phyloP scores from a whole-genome alignment of 768 basidiomycete species.

The Strobilomyces dryophilus region DNA sequence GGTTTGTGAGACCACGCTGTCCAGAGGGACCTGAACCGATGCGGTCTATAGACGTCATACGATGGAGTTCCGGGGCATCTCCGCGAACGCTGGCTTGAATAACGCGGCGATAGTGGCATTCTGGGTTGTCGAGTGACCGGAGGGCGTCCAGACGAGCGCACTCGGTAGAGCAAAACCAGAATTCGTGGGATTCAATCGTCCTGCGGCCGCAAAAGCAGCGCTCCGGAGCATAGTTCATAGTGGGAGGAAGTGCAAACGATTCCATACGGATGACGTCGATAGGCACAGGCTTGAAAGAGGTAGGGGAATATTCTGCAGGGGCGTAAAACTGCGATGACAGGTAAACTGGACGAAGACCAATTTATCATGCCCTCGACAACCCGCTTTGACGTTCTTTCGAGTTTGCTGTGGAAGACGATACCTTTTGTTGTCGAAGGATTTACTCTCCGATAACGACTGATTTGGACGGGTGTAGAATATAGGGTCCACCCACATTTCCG shows the following conservation, averaged over 20 bases:
- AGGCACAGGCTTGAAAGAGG: background rate
- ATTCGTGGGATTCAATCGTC: slow-evolving; percentile 24
- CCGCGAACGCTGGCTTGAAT: slow-evolving; percentile 16
- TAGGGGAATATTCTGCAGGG: background rate
- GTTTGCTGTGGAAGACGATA: slow-evolving; percentile 4
- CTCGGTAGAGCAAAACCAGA: slow-evolving; percentile 25
- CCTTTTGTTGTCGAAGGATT: background rate
- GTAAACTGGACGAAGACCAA: background rate
- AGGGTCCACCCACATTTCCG: background rate
- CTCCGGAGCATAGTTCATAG: slow-evolving; percentile 9
- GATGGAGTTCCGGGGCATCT: background rate
- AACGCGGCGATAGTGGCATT: slow-evolving; percentile 26
- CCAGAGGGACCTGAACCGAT: background rate
- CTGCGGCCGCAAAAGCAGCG: slow-evolving; percentile 25
- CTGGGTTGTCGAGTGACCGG: slow-evolving; percentile 17
- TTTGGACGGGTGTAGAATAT: background rate
- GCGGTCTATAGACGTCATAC: slow-evolving; percentile 10
- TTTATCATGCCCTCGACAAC: slow-evolving; percentile 10
- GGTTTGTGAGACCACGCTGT: background rate
- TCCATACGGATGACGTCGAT: background rate
- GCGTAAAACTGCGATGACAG: background rate
- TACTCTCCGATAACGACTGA: background rate
- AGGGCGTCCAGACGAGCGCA: slow-evolving; percentile 29
- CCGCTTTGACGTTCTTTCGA: slow-evolving; percentile 5
- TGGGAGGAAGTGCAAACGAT: slow-evolving; percentile 1